phyloP scores from a whole-genome alignment of 352 stramenopile genomes.

The Phytophthora multivora region DNA sequence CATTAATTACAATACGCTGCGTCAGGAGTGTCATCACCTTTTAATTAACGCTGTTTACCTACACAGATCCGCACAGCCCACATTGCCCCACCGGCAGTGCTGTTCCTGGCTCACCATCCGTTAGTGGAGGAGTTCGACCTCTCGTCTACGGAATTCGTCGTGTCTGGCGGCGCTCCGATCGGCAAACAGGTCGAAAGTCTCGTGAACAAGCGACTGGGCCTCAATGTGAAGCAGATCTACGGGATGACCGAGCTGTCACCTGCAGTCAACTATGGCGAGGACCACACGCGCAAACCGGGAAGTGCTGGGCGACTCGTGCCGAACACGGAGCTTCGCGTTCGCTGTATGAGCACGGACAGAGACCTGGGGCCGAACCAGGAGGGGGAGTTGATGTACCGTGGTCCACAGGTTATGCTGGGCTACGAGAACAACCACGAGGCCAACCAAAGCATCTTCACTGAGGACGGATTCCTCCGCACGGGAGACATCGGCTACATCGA shows the following conservation, averaged over 20 bases:
- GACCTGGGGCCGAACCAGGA: slow-evolving; percentile 41
- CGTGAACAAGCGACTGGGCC: slow-evolving; percentile 63
- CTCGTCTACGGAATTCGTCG: slow-evolving; percentile 66
- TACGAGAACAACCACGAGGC: slow-evolving; percentile 91
- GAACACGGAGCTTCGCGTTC: slow-evolving; percentile 60
- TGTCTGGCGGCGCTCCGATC: slow-evolving; percentile 90
- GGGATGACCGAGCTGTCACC: slow-evolving; percentile 67
- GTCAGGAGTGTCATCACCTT: background rate
- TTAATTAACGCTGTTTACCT: slow-evolving; percentile 6
- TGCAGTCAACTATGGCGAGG: slow-evolving; percentile 42
- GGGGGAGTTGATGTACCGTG: slow-evolving; percentile 90
- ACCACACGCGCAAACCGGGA: slow-evolving; percentile 33
- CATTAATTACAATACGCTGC: background rate
- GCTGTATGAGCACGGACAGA: slow-evolving; percentile 46
- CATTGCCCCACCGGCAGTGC: slow-evolving; percentile 76
- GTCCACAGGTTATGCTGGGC: slow-evolving; percentile 93
- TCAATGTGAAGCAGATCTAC: slow-evolving; percentile 57
- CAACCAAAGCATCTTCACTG: slow-evolving; percentile 76
- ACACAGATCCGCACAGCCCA: slow-evolving; percentile 47
- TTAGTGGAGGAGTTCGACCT: slow-evolving; percentile 92
- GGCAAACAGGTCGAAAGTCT: slow-evolving; percentile 74
- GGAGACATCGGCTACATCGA: slow-evolving; percentile 93
- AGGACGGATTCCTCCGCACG: slow-evolving; percentile 86
- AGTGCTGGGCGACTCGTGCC: slow-evolving; percentile 57
- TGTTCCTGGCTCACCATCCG: slow-evolving; percentile 47